These are phyloP conservation scores for Apiotrichum montevideense DNA, from an alignment of 1,284 basidiomycete species.

Conservation along the genomic window DNA sequence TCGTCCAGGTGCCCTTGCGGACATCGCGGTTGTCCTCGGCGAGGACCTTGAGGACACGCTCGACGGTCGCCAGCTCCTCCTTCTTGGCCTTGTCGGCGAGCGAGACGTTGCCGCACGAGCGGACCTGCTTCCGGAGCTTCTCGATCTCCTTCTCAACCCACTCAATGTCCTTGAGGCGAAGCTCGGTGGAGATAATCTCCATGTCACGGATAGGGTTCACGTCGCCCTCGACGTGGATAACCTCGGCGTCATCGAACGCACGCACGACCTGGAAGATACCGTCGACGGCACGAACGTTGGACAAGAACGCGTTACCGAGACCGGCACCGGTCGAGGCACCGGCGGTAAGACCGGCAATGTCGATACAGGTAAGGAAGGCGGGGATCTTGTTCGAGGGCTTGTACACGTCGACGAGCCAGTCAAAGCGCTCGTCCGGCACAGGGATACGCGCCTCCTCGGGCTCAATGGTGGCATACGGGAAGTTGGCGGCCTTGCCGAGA, in stretches of 20 bases:
- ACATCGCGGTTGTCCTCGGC: constrained; percentile 83
- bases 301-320: constrained; percentile 95
- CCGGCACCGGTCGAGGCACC: constrained; percentile 97
- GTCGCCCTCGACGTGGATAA: constrained; percentile 98
- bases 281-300: constrained; percentile 95
- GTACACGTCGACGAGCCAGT: constrained; percentile 87
- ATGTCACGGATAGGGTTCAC: constrained; percentile 95
- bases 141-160: constrained; percentile 95
- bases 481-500: constrained; percentile 97
- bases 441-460: constrained; percentile 86
- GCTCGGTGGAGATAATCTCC: constrained; percentile 92
- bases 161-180: constrained; percentile 95
- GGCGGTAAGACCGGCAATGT: constrained; percentile 96
- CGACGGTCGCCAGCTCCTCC: constrained; percentile 85
- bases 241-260: constrained; percentile 97
- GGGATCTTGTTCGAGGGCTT: constrained; percentile 85
- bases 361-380: constrained; percentile 95
- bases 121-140: constrained; percentile 59
- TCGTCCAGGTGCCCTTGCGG: constrained; percentile 88
- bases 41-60: constrained; percentile 76
- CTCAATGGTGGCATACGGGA: constrained; percentile 95
- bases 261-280: constrained; percentile 99
- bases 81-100: constrained; percentile 94
- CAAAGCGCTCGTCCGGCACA: constrained; percentile 92
- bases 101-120: constrained; percentile 62